A percentile compares a stretch with the other conserved stretches of the same genome.
Conservation (phyloP, 495 filamentous ascomycete genomes). For the Xylaria longipes region DNA sequence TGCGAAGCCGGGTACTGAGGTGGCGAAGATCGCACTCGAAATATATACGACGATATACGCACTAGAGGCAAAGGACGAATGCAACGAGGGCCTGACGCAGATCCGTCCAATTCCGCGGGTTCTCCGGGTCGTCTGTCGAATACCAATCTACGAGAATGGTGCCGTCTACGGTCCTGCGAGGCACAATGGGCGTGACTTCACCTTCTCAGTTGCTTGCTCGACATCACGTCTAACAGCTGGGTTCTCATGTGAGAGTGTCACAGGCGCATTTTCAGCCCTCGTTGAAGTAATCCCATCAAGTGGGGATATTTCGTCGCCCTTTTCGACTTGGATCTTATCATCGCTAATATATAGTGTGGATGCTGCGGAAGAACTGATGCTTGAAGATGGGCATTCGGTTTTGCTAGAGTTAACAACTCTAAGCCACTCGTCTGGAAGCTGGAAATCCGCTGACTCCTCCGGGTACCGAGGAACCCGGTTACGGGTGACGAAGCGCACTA, state of each 20-base stretch:
- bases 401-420: slow-evolving; percentile 27
- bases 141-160: slow-evolving; percentile 67
- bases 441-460: slow-evolving; percentile 59
- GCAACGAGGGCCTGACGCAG: slow-evolving; percentile 49
- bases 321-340: slow-evolving; percentile 48
- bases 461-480: slow-evolving; percentile 61
- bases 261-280: slow-evolving; percentile 39
- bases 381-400: neutral
- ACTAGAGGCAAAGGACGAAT: slow-evolving; percentile 57
- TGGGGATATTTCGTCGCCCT: slow-evolving; percentile 32
- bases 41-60: slow-evolving; percentile 59
- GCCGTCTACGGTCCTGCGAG: slow-evolving; percentile 50
- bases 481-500: slow-evolving; percentile 56
- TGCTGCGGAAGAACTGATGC: slow-evolving; percentile 23
- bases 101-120: slow-evolving; percentile 63
- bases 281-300: slow-evolving; percentile 63
- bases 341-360: slow-evolving; percentile 37
- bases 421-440: slow-evolving; percentile 56
- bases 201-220: slow-evolving; percentile 50
- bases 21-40: slow-evolving; percentile 57
- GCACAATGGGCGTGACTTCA: slow-evolving; percentile 56
- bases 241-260: slow-evolving; percentile 47
- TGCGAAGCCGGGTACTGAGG: slow-evolving; percentile 50
- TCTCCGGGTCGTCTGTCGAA: slow-evolving; percentile 57
- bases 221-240: slow-evolving; percentile 49